phyloP scores from a whole-genome alignment of 805 yeast species.

The Myxozyma mucilagina region DNA sequence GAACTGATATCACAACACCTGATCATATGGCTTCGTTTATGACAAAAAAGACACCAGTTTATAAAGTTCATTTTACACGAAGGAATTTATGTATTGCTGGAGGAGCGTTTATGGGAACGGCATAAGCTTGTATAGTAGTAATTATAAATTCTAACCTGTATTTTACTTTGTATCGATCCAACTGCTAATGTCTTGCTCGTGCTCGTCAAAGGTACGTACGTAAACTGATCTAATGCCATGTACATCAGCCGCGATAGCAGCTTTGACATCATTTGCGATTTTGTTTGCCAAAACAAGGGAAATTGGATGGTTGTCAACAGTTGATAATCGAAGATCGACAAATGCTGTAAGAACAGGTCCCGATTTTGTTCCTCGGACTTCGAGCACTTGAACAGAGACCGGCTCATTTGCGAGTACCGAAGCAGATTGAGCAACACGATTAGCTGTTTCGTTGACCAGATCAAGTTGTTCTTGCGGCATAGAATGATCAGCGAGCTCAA shows the following conservation, averaged over 20 bases:
- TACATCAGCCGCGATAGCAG: constrained; percentile 13
- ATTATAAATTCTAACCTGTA: neutral
- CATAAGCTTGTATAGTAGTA: constrained; percentile 1
- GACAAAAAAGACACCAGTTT: constrained; percentile 92
- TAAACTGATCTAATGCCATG: constrained; percentile 12
- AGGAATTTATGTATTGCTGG: constrained; percentile 89
- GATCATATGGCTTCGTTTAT: constrained; percentile 93
- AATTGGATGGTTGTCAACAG: neutral
- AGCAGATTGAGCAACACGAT: neutral
- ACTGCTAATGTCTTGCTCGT: constrained; percentile 1
- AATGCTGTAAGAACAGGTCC: constrained; percentile 27
- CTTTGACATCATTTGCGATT: constrained; percentile 8
- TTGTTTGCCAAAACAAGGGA: constrained; percentile 17
- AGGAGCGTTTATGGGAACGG: constrained; percentile 67
- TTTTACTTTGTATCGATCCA: constrained; percentile 16
- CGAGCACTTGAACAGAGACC: constrained; percentile 4
- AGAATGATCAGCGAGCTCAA: constrained; percentile 70
- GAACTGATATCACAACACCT: constrained; percentile 69
- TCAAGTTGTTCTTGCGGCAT: constrained; percentile 18
- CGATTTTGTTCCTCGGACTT: constrained; percentile 24
- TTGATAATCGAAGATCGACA: constrained; percentile 20
- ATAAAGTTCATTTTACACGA: constrained; percentile 87
- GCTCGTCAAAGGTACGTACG: constrained; percentile 23
- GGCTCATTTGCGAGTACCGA: neutral
- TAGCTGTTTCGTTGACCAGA: neutral